These are phyloP conservation scores for Malbranchea zuffiana DNA, from an alignment of 2,329 filamentous ascomycete species.

Conservation along the genomic window DNA sequence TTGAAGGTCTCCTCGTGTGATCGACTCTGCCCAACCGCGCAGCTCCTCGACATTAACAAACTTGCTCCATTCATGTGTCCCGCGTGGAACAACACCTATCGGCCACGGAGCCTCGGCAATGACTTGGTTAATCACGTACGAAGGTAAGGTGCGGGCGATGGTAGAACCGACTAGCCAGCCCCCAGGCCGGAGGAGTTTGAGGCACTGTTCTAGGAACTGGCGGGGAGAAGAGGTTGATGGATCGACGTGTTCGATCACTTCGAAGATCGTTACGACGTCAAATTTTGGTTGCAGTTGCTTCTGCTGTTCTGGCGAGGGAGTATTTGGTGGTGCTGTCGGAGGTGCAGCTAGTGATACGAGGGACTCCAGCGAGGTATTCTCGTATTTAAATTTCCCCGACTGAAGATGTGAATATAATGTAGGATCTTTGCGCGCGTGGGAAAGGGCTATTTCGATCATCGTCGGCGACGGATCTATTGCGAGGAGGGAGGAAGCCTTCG, in stretches of 20 bases:
- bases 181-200: slow-evolving; percentile 65
- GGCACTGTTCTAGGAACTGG: slow-evolving; percentile 46
- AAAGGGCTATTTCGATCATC: slow-evolving; percentile 53
- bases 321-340: slow-evolving; percentile 1
- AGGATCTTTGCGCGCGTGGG: slow-evolving; percentile 66
- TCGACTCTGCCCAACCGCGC: slow-evolving; percentile 29
- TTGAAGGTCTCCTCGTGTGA: slow-evolving; percentile 14
- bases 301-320: too few species aligned
- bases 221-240: slow-evolving; percentile 63
- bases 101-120: slow-evolving; percentile 69
- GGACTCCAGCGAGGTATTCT: slow-evolving; percentile 66
- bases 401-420: slow-evolving; percentile 44
- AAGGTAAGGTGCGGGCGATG: slow-evolving; percentile 78
- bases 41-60: slow-evolving; percentile 64
- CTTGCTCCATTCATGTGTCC: slow-evolving; percentile 93
- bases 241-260: slow-evolving; percentile 87
- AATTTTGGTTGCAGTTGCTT: slow-evolving; percentile 34
- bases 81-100: slow-evolving; percentile 68
- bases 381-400: slow-evolving; percentile 52
- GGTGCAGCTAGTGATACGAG: slow-evolving; percentile 18
- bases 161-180: slow-evolving; percentile 91
- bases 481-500: slow-evolving; percentile 33
- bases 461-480: slow-evolving; percentile 36
- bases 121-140: slow-evolving; percentile 85
- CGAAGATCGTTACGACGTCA: slow-evolving; percentile 80